phyloP scores from a whole-genome alignment of 2,329 filamentous ascomycete genomes.

The Alternaria ventricosa region DNA sequence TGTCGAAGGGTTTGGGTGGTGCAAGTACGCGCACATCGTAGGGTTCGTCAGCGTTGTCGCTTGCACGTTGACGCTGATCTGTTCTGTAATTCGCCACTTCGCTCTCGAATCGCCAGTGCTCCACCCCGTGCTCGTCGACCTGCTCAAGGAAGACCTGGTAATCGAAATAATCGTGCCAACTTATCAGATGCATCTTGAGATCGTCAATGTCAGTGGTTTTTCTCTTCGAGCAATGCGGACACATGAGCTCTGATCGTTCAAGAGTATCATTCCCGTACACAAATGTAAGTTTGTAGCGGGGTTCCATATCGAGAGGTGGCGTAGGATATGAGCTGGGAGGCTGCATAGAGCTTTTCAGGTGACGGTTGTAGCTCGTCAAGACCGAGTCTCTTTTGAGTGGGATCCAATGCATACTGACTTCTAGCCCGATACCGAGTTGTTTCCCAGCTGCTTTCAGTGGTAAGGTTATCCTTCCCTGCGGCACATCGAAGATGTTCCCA shows the following conservation, averaged over 20 bases:
- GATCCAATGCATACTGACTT: conserved; percentile 32
- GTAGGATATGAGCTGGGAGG: conserved; percentile 8
- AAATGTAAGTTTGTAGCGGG: conserved; percentile 23
- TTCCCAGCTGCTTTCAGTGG: conserved; percentile 14
- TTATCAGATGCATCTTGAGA: conserved; percentile 45
- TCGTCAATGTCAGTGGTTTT: conserved; percentile 19
- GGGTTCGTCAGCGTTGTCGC: conserved; percentile 31
- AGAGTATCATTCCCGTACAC: conserved; percentile 19
- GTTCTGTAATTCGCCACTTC: conserved; percentile 26
- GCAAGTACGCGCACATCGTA: conserved; percentile 41
- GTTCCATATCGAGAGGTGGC: conserved; percentile 13
- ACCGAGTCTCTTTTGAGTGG: conserved; percentile 12
- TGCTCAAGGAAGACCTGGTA: conserved; percentile 21
- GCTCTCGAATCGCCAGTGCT: conserved; percentile 23
- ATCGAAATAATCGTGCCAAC: conserved; percentile 45
- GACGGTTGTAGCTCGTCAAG: conserved; percentile 34
- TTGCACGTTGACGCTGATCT: conserved; percentile 28
- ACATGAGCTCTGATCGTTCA: conserved; percentile 13
- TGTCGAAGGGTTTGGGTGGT: conserved; percentile 46
- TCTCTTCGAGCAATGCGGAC: conserved; percentile 25
- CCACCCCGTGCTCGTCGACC: conserved; percentile 18
- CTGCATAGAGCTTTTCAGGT: conserved; percentile 7
- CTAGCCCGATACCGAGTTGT: conserved; percentile 28
- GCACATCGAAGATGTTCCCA: conserved; percentile 37
- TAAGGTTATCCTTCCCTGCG: conserved; percentile 10